Conservation (phyloP, 495 filamentous ascomycete species). For the Xylaria flabelliformis region DNA sequence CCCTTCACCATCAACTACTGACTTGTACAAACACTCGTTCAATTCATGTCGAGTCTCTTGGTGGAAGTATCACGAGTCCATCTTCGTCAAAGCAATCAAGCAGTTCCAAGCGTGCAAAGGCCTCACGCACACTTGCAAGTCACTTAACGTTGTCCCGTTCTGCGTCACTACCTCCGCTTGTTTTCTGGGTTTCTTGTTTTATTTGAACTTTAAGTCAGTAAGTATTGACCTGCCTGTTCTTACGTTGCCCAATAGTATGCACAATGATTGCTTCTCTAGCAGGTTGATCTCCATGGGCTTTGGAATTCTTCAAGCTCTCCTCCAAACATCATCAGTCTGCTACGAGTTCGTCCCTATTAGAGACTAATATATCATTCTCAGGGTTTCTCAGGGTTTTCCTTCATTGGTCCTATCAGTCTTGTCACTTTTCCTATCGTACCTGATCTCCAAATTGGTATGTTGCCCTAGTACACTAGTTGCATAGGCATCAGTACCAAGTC, state of each 20-base stretch:
- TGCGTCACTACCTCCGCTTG: background rate
- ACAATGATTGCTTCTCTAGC: background rate
- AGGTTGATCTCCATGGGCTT: background rate
- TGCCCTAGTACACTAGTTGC: background rate
- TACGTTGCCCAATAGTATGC: background rate
- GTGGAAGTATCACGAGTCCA: background rate
- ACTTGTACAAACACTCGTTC: background rate
- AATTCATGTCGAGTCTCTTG: background rate
- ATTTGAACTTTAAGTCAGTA: background rate
- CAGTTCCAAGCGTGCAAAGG: background rate
- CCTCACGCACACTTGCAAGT: background rate
- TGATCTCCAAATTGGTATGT: background rate
- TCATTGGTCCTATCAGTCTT: background rate
- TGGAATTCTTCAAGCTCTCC: background rate
- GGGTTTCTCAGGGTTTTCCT: background rate
- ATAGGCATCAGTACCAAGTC: background rate
- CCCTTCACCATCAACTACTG: background rate
- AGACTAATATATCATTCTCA: background rate
- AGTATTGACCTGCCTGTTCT: background rate
- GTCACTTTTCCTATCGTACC: background rate
- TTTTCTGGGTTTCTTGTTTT: background rate
- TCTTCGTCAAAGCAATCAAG: background rate
- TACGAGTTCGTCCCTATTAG: background rate
- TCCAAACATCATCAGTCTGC: background rate
- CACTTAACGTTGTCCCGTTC: background rate